A percentile compares a stretch with the other conserved stretches of the same genome.
phyloP scores from a whole-genome alignment of 2,329 filamentous ascomycete species.

The Beauveria caledonica region DNA sequence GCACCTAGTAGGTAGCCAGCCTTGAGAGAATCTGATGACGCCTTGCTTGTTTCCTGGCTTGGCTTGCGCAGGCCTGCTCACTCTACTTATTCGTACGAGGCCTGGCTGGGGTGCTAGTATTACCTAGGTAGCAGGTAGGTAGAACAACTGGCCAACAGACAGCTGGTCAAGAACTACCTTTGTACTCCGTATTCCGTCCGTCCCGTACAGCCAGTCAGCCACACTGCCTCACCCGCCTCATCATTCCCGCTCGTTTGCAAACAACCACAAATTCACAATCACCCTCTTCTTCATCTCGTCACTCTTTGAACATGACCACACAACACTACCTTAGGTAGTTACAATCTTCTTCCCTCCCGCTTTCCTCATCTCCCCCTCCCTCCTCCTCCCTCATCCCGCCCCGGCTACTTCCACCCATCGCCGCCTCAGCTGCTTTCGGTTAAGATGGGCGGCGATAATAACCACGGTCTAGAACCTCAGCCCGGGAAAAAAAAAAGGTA shows the following conservation, averaged over 20 bases:
- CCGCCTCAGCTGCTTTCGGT: conserved; percentile 5
- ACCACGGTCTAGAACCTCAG: conserved; percentile 12
- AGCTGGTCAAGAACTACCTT: not conserved
- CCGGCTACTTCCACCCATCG: not conserved
- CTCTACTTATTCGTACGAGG: too few relatives aligned
- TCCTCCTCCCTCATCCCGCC: not conserved
- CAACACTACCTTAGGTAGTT: not conserved
- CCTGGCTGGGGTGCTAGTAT: too few relatives aligned
- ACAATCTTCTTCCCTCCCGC: too few relatives aligned
- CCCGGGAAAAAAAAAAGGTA: not conserved
- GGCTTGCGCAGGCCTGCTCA: not conserved
- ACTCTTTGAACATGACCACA: not conserved
- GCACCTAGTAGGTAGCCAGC: too few relatives aligned
- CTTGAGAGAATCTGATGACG: not conserved
- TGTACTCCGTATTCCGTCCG: too few relatives aligned
- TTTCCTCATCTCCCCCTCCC: not conserved
- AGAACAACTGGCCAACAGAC: too few relatives aligned
- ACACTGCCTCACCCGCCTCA: not conserved
- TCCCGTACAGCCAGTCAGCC: not conserved
- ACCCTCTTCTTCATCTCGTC: not conserved
- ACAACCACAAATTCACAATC: not conserved
- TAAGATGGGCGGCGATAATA: conserved; percentile 10
- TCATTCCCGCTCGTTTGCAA: not conserved
- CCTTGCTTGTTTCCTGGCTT: not conserved
- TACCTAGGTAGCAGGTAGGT: too few relatives aligned